Percentiles rank a stretch among this genome's conserved stretches.
Evolutionary conservation across 371 early-diverging fungal genomes (phyloP).

Genomic region (Chytridium lagenaria): DNA sequence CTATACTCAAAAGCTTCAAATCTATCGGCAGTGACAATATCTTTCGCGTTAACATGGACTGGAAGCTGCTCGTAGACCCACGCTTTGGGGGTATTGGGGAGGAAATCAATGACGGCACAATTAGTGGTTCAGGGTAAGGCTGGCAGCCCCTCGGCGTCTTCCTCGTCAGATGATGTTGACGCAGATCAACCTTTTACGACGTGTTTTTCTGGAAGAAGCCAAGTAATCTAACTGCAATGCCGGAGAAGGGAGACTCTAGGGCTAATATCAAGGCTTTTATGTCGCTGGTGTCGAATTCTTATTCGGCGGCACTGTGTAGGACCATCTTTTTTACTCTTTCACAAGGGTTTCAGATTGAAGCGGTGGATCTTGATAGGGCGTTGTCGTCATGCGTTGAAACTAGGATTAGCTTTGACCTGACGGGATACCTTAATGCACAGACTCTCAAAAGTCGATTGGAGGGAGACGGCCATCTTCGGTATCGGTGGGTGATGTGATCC

Average conservation of each 20-base stretch:
- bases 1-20: neutral
- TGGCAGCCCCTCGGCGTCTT: neutral
- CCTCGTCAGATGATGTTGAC: neutral
- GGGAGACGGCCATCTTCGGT: conserved; percentile 5
- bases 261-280: conserved; percentile 22
- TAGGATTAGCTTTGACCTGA: conserved; percentile 74
- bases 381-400: conserved; percentile 69
- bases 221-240: neutral
- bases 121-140: conserved; percentile 16
- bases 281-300: conserved; percentile 13
- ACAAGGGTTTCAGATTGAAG: conserved; percentile 48
- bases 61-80: neutral
- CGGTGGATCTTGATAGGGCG: conserved; percentile 68
- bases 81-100: neutral
- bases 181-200: neutral
- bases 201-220: neutral
- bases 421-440: conserved; percentile 73
- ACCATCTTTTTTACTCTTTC: conserved; percentile 28
- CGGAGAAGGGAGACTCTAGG: neutral
- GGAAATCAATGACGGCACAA: conserved; percentile 12
- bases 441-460: conserved; percentile 46
- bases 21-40: neutral
- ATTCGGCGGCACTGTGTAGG: conserved; percentile 25
- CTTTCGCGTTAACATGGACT: conserved; percentile 1
- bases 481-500: neutral